Percentiles rank a stretch among this genome's conserved stretches.
Conservation (phyloP, 768 basidiomycete species). For the Rhodotorula paludigena region DNA sequence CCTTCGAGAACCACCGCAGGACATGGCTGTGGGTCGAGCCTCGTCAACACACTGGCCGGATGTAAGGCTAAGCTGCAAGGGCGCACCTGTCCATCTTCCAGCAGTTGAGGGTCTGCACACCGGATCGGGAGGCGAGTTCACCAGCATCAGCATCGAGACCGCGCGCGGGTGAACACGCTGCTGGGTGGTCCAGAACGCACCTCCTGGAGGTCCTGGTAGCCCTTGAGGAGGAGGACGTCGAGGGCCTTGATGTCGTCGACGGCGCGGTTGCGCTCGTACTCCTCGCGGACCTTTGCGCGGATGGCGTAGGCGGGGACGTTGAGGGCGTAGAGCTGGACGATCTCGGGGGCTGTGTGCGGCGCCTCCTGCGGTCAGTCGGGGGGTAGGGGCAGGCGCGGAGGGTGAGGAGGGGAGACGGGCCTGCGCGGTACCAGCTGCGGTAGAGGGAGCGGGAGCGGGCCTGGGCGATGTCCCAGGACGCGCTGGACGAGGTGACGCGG, state of each 20-base stretch:
- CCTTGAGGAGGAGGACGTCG: slow-evolving; percentile 79
- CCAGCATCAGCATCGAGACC: background rate
- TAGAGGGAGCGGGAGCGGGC: slow-evolving; percentile 70
- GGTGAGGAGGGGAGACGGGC: no score
- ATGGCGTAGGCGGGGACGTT: slow-evolving; percentile 70
- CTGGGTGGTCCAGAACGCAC: slow-evolving; percentile 47
- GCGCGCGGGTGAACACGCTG: background rate
- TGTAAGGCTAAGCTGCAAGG: fast-evolving
- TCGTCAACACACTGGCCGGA: no score
- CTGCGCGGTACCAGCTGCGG: slow-evolving; percentile 85
- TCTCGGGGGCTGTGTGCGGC: slow-evolving; percentile 93
- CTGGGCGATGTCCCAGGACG: slow-evolving; percentile 57
- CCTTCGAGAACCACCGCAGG: slow-evolving; percentile 33
- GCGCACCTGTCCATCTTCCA: slow-evolving; percentile 40
- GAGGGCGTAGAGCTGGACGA: slow-evolving; percentile 69
- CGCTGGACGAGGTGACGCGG: slow-evolving; percentile 60
- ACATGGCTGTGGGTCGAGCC: slow-evolving; percentile 33
- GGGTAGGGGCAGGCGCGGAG: no score
- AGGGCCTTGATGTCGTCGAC: slow-evolving; percentile 75
- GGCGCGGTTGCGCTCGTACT: slow-evolving; percentile 78
- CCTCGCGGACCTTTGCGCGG: slow-evolving; percentile 73
- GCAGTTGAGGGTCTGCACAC: slow-evolving; percentile 42
- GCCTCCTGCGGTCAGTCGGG: slow-evolving; percentile 4
- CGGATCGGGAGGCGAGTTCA: background rate
- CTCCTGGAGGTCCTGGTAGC: slow-evolving; percentile 86